These are phyloP conservation scores for Beauveria bassiana DNA, from an alignment of 2,329 filamentous ascomycete genomes.

Conservation along the genomic window DNA sequence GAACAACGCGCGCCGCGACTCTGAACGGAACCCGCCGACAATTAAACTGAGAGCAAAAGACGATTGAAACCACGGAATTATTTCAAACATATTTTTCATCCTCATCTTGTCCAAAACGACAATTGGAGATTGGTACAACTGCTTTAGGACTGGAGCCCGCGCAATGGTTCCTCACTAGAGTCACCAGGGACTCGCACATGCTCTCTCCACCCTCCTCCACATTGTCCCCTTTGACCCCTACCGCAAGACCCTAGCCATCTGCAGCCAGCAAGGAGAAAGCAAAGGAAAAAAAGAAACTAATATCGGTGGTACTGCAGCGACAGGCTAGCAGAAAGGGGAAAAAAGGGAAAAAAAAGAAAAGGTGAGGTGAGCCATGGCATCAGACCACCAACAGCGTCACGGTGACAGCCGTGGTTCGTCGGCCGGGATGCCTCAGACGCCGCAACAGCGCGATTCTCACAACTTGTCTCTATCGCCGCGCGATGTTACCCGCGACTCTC, in stretches of 20 bases:
- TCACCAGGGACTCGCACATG: background rate
- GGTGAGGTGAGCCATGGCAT: background rate
- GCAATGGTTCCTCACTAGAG: conserved; percentile 8
- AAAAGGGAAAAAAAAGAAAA: background rate
- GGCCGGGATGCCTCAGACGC: background rate
- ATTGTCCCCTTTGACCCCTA: conserved; percentile 1
- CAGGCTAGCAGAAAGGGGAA: background rate
- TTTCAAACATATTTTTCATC: too few species aligned
- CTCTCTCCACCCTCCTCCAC: conserved; percentile 4
- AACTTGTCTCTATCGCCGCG: conserved; percentile 74
- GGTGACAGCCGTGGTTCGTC: background rate
- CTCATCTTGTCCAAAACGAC: too few species aligned
- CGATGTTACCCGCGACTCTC: conserved; percentile 75
- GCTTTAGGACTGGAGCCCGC: background rate
- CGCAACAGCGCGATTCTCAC: conserved; percentile 56
- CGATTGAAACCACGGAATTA: too few species aligned
- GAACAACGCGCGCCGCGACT: background rate
- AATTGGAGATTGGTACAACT: too few species aligned
- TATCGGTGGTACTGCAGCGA: background rate
- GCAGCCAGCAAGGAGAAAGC: background rate
- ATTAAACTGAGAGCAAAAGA: too few species aligned
- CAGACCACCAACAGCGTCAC: background rate
- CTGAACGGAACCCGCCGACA: too few species aligned
- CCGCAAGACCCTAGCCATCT: background rate
- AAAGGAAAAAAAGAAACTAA: background rate